These are phyloP conservation scores for Irpex rosettiformis DNA, from an alignment of 1,284 basidiomycete genomes.

Conservation along the genomic window DNA sequence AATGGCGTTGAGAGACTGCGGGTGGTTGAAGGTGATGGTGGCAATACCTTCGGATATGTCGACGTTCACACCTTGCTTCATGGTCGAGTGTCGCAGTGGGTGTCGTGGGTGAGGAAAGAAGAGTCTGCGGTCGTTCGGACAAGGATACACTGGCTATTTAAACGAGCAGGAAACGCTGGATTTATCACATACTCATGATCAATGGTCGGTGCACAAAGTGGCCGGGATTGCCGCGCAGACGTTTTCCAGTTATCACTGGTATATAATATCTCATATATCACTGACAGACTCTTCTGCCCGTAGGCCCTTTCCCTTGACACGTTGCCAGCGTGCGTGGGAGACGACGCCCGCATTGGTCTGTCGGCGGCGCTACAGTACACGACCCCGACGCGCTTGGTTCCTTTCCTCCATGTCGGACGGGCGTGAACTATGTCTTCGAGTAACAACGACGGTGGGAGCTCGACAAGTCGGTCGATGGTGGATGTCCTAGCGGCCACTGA, in stretches of 20 bases:
- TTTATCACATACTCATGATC: background rate
- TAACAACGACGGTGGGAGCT: too few relatives aligned
- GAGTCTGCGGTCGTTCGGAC: background rate
- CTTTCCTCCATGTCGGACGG: background rate
- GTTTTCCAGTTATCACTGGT: too few relatives aligned
- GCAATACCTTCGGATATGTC: slow-evolving; percentile 57
- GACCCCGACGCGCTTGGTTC: background rate
- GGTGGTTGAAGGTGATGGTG: slow-evolving; percentile 64
- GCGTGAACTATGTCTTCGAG: too few relatives aligned
- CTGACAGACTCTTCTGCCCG: background rate
- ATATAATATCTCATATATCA: background rate
- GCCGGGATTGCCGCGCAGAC: background rate
- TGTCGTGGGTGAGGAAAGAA: background rate
- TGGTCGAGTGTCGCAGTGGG: background rate
- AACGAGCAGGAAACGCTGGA: background rate
- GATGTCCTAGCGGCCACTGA: too few relatives aligned
- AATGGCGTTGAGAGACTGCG: slow-evolving; percentile 57
- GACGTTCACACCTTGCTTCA: slow-evolving; percentile 43
- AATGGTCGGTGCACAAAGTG: background rate
- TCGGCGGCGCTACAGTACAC: background rate
- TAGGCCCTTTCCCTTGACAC: background rate
- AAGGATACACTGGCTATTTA: background rate
- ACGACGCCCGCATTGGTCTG: background rate
- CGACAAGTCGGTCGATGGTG: too few relatives aligned
- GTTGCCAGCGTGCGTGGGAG: background rate